Conservation (phyloP, 2,329 filamentous ascomycete genomes). For the Neonectria faginata region DNA sequence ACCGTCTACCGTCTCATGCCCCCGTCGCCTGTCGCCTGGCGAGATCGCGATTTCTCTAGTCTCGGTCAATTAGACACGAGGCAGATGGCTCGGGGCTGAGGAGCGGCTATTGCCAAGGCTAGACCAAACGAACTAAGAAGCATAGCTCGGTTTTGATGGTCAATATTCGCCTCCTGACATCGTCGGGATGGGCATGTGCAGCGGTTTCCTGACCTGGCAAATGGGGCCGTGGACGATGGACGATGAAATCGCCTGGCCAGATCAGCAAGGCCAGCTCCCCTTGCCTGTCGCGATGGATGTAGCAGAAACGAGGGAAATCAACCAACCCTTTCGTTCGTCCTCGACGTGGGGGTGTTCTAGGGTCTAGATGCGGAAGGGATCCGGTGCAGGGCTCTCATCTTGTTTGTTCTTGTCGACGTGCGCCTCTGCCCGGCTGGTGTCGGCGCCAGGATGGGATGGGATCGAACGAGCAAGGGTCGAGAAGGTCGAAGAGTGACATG, state of each 20-base stretch:
- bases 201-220: neutral
- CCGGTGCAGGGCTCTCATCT: slow-evolving; percentile 25
- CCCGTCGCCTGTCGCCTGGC: slow-evolving; percentile 8
- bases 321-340: neutral
- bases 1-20: slow-evolving; percentile 3
- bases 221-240: slow-evolving; percentile 2
- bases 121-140: slow-evolving; percentile 4
- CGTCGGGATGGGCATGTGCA: neutral
- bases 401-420: slow-evolving; percentile 16
- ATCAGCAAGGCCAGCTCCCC: neutral
- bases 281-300: slow-evolving; percentile 4
- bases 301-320: slow-evolving; percentile 14
- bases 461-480: slow-evolving; percentile 22
- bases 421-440: slow-evolving; percentile 17
- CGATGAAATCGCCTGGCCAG: slow-evolving; percentile 6
- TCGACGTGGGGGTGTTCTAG: slow-evolving; percentile 25
- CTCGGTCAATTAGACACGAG: slow-evolving; percentile 28
- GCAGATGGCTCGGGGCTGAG: slow-evolving; percentile 8
- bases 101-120: slow-evolving; percentile 13
- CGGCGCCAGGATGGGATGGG: slow-evolving; percentile 22
- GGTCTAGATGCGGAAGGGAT: slow-evolving; percentile 26
- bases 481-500: slow-evolving; percentile 10
- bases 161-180: slow-evolving; percentile 9
- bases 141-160: slow-evolving; percentile 9
- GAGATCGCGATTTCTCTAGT: slow-evolving; percentile 18